Evolutionary conservation across 192 early-diverging fungal genomes (phyloP).

Genomic region (Coemansia biformis): DNA sequence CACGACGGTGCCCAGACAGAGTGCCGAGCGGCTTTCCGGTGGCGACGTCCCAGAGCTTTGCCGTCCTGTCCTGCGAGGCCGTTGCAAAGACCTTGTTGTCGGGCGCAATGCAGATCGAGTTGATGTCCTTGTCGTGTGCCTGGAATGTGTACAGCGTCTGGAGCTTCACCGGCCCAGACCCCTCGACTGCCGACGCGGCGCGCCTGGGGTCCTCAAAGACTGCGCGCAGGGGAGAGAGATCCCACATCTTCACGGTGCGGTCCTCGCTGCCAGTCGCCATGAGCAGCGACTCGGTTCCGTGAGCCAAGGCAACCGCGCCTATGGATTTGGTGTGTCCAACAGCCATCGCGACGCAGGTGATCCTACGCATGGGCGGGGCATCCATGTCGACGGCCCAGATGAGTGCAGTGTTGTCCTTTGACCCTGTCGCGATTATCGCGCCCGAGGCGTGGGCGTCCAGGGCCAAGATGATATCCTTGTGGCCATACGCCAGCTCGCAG

Average conservation of each 20-base stretch:
- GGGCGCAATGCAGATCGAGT: conserved; percentile 83
- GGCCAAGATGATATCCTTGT: conserved; percentile 83
- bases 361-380: conserved; percentile 52
- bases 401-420: conserved; percentile 82
- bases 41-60: conserved; percentile 84
- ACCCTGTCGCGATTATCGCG: conserved; percentile 72
- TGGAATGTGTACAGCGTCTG: conserved; percentile 77
- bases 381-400: conserved; percentile 73
- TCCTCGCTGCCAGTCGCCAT: conserved; percentile 88
- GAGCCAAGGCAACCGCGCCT: conserved; percentile 77
- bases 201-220: conserved; percentile 18
- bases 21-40: conserved; percentile 74
- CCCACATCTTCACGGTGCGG: conserved; percentile 94
- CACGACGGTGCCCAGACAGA: conserved; percentile 87
- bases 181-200: conserved; percentile 2
- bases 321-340: conserved; percentile 91
- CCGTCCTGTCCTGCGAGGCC: conserved; percentile 91
- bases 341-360: conserved; percentile 64
- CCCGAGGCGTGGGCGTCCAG: conserved; percentile 66
- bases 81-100: conserved; percentile 91
- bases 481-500: conserved; percentile 84
- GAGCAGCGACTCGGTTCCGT: conserved; percentile 55
- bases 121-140: conserved; percentile 97
- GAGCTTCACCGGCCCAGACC: conserved; percentile 26
- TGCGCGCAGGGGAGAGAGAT: conserved; percentile 55